Evolutionary conservation across 1,139 yeast species (phyloP), one percentile per base, ranked within the genome.

Genomic region (Saccharomyces uvarum): DNA sequence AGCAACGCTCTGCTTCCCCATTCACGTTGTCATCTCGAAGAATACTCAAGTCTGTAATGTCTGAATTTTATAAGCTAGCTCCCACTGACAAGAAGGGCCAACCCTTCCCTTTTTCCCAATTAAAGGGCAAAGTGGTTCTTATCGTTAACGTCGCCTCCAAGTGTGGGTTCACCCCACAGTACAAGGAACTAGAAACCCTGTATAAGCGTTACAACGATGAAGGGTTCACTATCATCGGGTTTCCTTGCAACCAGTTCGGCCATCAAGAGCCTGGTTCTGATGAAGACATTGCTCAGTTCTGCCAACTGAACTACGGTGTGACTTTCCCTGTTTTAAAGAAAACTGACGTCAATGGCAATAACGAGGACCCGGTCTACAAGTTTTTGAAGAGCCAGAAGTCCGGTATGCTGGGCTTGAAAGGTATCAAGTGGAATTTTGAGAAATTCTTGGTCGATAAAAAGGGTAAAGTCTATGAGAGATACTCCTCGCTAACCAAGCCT

Each of bases 221-320:
- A 62, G 91, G 88, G 5, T 78, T 91, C 33, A 84, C 77, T 51
- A 79, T 91, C 52, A 68, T 91, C 50, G 98, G 95, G 0, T 90
- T 91, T 79, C 98, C 98, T 56, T 83, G 88, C 68, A 83, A 84
- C 69, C 97, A 90, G 69, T 91, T 91, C 68, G 88, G 86, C 24
- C 80, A 79, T 62, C 96, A 91, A 72, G 96, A 89, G 65, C 95
- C 96, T 2, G 81, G 81, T 1, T 69, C 79, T 3, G 82, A 81
- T 48, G 78, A 75, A 49, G 80, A 83, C 59, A 84, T 88, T 53
- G 80, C 78, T 6, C 65, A 70, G 46, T 80, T 78, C 65, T 84
- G 91, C 63, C 75, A 79, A 49, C 59, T 73, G 52, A 79, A 79
- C 62, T 90, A 77, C 68, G 84, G 87, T 14, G 95, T 88, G 41